Base-by-base conservation (phyloP, 768 basidiomycete genomes). In the Asterophora lycoperdoides region DNA sequence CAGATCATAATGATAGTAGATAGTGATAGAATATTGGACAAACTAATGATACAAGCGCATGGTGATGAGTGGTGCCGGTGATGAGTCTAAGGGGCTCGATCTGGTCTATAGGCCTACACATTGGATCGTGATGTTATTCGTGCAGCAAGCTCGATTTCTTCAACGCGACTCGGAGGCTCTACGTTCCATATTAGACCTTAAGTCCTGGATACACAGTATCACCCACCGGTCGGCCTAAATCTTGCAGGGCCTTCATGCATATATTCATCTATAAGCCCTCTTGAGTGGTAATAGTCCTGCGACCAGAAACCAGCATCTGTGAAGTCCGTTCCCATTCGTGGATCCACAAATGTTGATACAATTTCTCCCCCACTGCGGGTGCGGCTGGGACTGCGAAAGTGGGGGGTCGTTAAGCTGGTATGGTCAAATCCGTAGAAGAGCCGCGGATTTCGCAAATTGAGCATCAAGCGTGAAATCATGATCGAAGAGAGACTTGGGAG, bases 391-490 rank as follows among this genome's bases (percentile, higher is more conserved):
- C n/a, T 32, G 13, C 26, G 35, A 33, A 18, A 44, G 7, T 14
- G 17, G 11, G 14, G 1, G 11, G 11, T 28, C 11, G 40, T 26
- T 13, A 40, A 28, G 19, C 40, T 41, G 15, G 52, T 40, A 9
- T 29, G 28, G 13, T 51, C 19, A 46, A 29, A 44, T 35, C 42
- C 17, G 14, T 42, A 29, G 11, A 40, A 19, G 41, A 40, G 34
- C 11, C 30, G 39, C 38, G 69, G 70, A 47, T 69, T 64, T n/a
- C 71, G 68, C 15, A 75, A 53, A 54, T 73, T 74, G 36, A 75
- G 61, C 65, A 70, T 68, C 13, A 73, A 58, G 8, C 71, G 63
- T 3, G 73, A 66, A 14, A 71, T 68, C 64, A 72, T 62, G 34
- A 69, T 54, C 0, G 68, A 68, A 5, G 73, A 69, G 10, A 68